Percentiles rank a stretch among this genome's conserved stretches.
phyloP scores from a whole-genome alignment of 306 rosid genomes.

The Neltuma alba region DNA sequence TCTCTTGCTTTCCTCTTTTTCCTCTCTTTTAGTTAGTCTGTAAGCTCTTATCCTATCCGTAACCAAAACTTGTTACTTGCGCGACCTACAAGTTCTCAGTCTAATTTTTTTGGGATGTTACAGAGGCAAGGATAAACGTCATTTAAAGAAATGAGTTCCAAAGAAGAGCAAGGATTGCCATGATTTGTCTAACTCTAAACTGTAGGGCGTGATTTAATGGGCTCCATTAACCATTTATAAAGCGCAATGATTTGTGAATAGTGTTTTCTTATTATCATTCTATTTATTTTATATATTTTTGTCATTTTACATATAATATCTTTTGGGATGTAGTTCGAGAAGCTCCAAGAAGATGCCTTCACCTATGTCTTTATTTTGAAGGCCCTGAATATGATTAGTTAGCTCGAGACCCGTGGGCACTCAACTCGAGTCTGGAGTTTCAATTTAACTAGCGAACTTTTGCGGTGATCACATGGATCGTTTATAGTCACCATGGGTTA shows the following conservation, averaged over 20 bases:
- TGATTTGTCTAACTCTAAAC: conserved; percentile 1
- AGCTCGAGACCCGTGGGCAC: background rate
- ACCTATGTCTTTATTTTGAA: background rate
- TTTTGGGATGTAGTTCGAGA: conserved; percentile 67
- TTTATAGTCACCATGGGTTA: background rate
- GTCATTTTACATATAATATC: background rate
- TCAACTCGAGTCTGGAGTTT: background rate
- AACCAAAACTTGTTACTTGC: too few relatives aligned
- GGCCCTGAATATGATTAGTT: background rate
- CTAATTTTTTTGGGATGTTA: too few relatives aligned
- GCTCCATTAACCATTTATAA: background rate
- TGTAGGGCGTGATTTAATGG: background rate
- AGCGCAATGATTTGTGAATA: background rate
- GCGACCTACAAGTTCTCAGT: too few relatives aligned
- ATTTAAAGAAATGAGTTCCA: background rate
- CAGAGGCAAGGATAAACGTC: background rate
- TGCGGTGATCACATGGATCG: background rate
- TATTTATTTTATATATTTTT: background rate
- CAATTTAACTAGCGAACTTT: background rate
- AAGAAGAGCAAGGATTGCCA: background rate
- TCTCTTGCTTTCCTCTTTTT: too few relatives aligned
- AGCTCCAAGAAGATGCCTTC: conserved; percentile 85
- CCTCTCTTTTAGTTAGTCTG: too few relatives aligned
- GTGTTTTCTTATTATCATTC: conserved; percentile 10
- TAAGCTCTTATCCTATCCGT: too few relatives aligned